Evolutionary conservation across 2,329 filamentous ascomycete genomes (phyloP).

Genomic region (Dendryphion nanum): DNA sequence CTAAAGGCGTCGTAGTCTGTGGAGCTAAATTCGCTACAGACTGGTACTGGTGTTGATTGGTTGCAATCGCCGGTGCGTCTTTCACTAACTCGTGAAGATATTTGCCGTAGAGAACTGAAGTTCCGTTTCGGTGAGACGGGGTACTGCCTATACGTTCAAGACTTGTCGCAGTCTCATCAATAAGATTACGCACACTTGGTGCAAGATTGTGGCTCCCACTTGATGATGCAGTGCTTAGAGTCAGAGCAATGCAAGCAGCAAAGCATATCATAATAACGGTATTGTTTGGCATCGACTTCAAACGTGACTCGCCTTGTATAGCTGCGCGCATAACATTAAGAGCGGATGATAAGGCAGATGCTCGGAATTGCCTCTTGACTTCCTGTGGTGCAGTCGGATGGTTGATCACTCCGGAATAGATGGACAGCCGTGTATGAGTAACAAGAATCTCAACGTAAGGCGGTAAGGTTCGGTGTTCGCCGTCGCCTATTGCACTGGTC

Average conservation of each 20-base stretch:
- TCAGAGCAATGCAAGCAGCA: constrained; percentile 55
- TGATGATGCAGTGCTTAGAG: constrained; percentile 35
- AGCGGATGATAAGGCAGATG: constrained; percentile 68
- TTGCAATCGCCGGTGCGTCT: constrained; percentile 18
- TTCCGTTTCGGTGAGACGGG: constrained; percentile 65
- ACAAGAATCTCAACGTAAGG: constrained; percentile 75
- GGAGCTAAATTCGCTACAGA: constrained; percentile 4
- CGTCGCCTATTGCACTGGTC: constrained; percentile 33
- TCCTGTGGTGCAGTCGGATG: constrained; percentile 68
- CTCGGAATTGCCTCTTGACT: constrained; percentile 71
- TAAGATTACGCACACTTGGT: constrained; percentile 33
- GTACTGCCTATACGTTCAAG: constrained; percentile 67
- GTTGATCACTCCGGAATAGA: constrained; percentile 72
- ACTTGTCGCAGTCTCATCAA: constrained; percentile 67
- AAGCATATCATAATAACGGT: constrained; percentile 78
- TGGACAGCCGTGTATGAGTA: constrained; percentile 69
- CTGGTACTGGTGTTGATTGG: background rate
- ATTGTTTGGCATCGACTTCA: constrained; percentile 77
- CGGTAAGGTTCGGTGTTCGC: constrained; percentile 55
- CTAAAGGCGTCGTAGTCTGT: background rate
- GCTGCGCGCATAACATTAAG: constrained; percentile 73
- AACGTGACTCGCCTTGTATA: constrained; percentile 67
- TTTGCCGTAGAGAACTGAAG: constrained; percentile 60
- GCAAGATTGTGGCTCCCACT: constrained; percentile 27
- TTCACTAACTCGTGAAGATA: constrained; percentile 50